Conservation (phyloP, 2,329 filamentous ascomycete species). For the Cladophialophora psammophila region DNA sequence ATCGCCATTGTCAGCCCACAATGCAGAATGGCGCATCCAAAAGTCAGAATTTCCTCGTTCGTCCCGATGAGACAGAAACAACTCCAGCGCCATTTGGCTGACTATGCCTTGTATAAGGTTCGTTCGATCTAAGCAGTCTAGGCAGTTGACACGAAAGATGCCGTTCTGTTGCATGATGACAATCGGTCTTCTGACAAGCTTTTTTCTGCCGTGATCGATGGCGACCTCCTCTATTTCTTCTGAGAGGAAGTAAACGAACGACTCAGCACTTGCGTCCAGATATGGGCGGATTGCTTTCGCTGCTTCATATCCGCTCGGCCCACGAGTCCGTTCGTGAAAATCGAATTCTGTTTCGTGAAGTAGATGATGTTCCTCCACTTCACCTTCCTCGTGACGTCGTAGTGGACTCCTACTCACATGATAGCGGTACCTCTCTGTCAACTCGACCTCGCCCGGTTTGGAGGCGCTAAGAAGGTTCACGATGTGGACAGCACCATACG, state of each 20-base stretch:
- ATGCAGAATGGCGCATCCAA: constrained; percentile 87
- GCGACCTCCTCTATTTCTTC: constrained; percentile 69
- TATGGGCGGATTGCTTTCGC: constrained; percentile 82
- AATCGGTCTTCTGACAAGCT: constrained; percentile 54
- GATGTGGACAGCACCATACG: constrained; percentile 89
- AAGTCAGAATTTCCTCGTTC: constrained; percentile 77
- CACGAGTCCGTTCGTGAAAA: constrained; percentile 93
- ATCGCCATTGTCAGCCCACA: constrained; percentile 98
- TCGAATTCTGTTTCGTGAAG: constrained; percentile 88
- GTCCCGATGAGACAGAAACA: constrained; percentile 77
- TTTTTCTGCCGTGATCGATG: constrained; percentile 51
- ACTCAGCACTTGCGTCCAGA: constrained; percentile 79
- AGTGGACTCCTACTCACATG: constrained; percentile 78
- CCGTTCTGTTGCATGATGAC: constrained; percentile 90
- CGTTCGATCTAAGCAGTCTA: constrained; percentile 94
- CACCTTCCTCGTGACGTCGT: constrained; percentile 61
- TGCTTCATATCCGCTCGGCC: constrained; percentile 84
- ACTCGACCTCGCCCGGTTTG: constrained; percentile 83
- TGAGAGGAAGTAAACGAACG: constrained; percentile 90
- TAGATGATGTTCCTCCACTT: constrained; percentile 70
- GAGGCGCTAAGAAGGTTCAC: constrained; percentile 92
- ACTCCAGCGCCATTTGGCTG: constrained; percentile 88
- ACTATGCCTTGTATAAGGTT: constrained; percentile 96
- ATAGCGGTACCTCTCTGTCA: constrained; percentile 79
- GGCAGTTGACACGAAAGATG: constrained; percentile 93